A percentile compares a stretch with the other conserved stretches of the same genome.
Evolutionary conservation across 1,284 basidiomycete species (phyloP).

Genomic region (Serendipita sp.): DNA sequence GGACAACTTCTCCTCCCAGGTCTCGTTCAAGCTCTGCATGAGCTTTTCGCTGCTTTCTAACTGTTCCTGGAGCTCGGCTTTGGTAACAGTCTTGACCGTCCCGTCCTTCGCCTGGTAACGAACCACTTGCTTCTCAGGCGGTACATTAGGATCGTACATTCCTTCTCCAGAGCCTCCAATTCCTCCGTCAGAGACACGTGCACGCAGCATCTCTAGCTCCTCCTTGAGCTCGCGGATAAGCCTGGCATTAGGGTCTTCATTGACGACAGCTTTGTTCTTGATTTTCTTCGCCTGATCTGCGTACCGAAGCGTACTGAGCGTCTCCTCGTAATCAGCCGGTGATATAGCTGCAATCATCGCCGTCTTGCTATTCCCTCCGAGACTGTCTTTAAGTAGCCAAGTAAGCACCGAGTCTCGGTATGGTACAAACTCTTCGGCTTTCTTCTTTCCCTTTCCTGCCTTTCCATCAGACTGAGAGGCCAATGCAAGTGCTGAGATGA

Average conservation of each 20-base stretch:
- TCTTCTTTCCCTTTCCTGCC: slow-evolving; percentile 66
- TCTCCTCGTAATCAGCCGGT: slow-evolving; percentile 96
- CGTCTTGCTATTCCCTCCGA: slow-evolving; percentile 90
- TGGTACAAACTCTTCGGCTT: slow-evolving; percentile 78
- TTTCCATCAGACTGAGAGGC: slow-evolving; percentile 48
- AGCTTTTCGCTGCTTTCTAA: slow-evolving; percentile 93
- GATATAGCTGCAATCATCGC: slow-evolving; percentile 98
- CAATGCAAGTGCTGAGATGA: slow-evolving; percentile 82
- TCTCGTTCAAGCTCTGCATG: slow-evolving; percentile 92
- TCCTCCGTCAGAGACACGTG: slow-evolving; percentile 49
- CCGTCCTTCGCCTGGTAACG: slow-evolving; percentile 90
- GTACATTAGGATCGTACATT: slow-evolving; percentile 75
- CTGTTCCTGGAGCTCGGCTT: slow-evolving; percentile 93
- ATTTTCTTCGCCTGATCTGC: slow-evolving; percentile 99
- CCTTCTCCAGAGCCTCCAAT: slow-evolving; percentile 38
- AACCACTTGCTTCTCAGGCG: slow-evolving; percentile 90
- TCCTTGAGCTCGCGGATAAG: slow-evolving; percentile 97
- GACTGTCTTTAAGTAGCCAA: slow-evolving; percentile 93
- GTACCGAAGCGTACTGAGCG: slow-evolving; percentile 86
- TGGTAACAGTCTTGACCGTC: slow-evolving; percentile 87
- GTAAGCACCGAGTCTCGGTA: slow-evolving; percentile 94
- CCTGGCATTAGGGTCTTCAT: slow-evolving; percentile 98
- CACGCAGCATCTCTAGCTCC: slow-evolving; percentile 80
- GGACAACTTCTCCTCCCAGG: slow-evolving; percentile 92
- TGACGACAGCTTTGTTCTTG: slow-evolving; percentile 98